Evolutionary conservation across 106 monocot species (phyloP).

Genomic region (Amphibolis antarctica): DNA sequence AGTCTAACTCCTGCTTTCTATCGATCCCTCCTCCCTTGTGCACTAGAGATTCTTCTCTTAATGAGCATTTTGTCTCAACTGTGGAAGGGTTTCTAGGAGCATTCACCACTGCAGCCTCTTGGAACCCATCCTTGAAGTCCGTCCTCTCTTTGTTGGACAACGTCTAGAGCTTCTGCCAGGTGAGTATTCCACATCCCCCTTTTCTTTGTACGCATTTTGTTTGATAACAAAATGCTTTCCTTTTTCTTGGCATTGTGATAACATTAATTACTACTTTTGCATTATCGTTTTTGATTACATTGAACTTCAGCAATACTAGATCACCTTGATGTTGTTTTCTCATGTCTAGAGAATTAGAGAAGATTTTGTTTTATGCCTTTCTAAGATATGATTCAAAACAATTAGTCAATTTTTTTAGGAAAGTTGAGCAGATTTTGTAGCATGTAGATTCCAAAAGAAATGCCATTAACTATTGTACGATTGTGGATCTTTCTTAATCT

Average conservation of each 20-base stretch:
- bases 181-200: neutral
- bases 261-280: too few relatives aligned
- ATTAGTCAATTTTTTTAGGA: too few relatives aligned
- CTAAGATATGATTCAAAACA: neutral
- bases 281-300: neutral
- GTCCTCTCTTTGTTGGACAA: neutral
- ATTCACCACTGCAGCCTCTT: neutral
- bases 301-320: neutral
- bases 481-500: too few relatives aligned
- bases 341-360: too few relatives aligned
- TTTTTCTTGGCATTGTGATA: neutral
- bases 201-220: neutral
- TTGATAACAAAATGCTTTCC: neutral
- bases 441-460: too few relatives aligned
- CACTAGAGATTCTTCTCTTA: neutral
- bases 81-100: neutral
- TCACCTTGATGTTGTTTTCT: neutral
- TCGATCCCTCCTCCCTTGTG: neutral
- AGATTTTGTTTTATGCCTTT: neutral
- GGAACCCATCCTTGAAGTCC: neutral
- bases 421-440: too few relatives aligned
- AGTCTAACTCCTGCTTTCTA: conserved; percentile 2
- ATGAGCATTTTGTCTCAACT: neutral
- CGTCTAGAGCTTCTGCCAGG: conserved; percentile 3
- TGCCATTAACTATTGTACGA: too few relatives aligned